Percentiles rank a stretch among this genome's conserved stretches.
Evolutionary conservation across 2,329 filamentous ascomycete species (phyloP).

Genomic region (Cyclaneusma minus): DNA sequence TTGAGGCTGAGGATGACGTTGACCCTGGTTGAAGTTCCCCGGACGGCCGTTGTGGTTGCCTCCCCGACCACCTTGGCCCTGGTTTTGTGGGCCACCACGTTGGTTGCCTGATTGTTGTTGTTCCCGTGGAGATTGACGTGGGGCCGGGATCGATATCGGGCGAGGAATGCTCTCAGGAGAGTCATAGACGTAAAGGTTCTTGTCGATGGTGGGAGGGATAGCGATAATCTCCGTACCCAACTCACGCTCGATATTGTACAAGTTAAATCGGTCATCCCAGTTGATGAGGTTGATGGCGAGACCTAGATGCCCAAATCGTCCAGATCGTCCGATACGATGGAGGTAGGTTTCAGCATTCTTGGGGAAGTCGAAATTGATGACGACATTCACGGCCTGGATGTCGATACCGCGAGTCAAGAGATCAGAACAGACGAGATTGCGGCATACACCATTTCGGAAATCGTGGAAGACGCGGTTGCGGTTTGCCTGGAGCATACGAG

Average conservation of each 20-base stretch:
- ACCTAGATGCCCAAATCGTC: constrained; percentile 91
- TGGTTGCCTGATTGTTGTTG: constrained; percentile 13
- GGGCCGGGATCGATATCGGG: constrained; percentile 42
- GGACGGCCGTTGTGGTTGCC: constrained; percentile 5
- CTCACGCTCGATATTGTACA: constrained; percentile 97
- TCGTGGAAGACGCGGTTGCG: constrained; percentile 99
- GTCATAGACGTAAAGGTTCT: constrained; percentile 96
- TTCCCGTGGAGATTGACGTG: constrained; percentile 13
- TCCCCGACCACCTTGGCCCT: background rate
- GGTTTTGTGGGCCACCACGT: constrained; percentile 3
- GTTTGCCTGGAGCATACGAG: constrained; percentile 91
- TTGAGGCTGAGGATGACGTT: constrained; percentile 8
- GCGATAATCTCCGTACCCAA: constrained; percentile 93
- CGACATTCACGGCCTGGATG: constrained; percentile 97
- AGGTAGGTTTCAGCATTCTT: constrained; percentile 99
- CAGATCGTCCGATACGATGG: constrained; percentile 94
- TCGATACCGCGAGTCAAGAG: constrained; percentile 96
- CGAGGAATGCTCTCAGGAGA: constrained; percentile 88
- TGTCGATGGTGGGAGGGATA: constrained; percentile 91
- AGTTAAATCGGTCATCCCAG: constrained; percentile 97
- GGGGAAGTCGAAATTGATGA: constrained; percentile 99
- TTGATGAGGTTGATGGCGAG: constrained; percentile 98
- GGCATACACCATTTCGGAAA: constrained; percentile 94
- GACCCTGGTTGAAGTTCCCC: constrained; percentile 9
- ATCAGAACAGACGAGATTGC: constrained; percentile 96